Percentiles rank a stretch among this genome's conserved stretches.
These are phyloP conservation scores for Tylopilus subfusipes DNA, from an alignment of 768 basidiomycete species.

Conservation along the genomic window DNA sequence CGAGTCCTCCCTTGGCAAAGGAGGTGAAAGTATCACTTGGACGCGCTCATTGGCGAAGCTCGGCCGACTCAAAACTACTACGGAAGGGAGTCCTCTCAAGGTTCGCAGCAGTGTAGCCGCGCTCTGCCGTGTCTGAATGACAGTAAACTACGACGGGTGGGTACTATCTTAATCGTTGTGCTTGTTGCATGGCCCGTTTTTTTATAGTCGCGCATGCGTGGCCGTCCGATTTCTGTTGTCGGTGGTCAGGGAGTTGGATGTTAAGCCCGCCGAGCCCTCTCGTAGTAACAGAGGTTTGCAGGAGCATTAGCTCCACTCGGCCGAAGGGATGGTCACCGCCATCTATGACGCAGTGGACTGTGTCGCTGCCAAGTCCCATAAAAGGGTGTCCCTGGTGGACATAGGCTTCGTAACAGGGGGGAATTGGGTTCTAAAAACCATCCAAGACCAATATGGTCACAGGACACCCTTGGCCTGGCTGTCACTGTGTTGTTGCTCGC, in stretches of 20 bases:
- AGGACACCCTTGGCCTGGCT: conserved; percentile 1
- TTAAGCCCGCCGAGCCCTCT: neutral
- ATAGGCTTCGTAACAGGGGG: neutral
- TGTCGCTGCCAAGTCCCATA: neutral
- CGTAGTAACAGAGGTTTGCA: conserved; percentile 9
- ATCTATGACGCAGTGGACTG: neutral
- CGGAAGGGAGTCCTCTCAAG: too few relatives aligned
- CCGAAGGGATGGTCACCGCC: neutral
- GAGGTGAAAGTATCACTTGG: neutral
- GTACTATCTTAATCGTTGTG: neutral
- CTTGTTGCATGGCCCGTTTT: conserved; percentile 1
- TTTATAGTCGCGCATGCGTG: neutral
- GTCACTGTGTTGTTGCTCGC: neutral
- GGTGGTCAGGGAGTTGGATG: too few relatives aligned
- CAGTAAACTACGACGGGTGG: conserved; percentile 5
- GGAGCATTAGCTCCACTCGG: neutral
- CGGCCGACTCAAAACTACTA: too few relatives aligned
- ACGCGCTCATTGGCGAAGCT: too few relatives aligned
- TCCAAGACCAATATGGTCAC: neutral
- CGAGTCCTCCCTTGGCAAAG: neutral
- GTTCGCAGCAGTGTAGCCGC: too few relatives aligned
- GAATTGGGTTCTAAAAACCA: conserved; percentile 3
- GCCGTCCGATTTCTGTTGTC: neutral
- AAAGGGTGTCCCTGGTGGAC: neutral
- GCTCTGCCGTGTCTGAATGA: conserved; percentile 3